Base-by-base conservation (phyloP, 2,329 filamentous ascomycete genomes). In the Talaromyces sp. region DNA sequence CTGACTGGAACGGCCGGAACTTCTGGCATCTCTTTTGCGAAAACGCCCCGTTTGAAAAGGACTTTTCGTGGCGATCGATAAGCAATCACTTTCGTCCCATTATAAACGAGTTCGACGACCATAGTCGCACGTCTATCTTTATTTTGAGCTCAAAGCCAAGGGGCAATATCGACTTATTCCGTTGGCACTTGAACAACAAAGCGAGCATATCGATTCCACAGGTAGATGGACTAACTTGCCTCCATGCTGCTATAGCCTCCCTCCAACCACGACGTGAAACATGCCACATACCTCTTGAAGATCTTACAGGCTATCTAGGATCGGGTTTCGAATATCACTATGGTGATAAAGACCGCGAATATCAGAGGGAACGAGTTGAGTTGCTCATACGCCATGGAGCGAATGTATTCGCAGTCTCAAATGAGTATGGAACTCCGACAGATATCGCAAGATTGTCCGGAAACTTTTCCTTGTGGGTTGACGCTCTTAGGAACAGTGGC, bases 11-110 rank as follows among this genome's bases (percentile, higher is more conserved):
- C 2, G 46, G 46, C 25, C 25, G 25, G 13, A 51, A 51, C 46
- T 51, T 51, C 46, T 51, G 46, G 46, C 46, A 51, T 51, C 21
- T 51, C 46, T 36, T 51, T 19, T 51, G 46, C 46, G 28, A 51
- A 11, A 9, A 35, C 28, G 22, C 17, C 46, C 28, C 10, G 11
- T 3, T 35, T 36, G 31, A 35, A 51, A 51, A 33, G 19, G 9
- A 35, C 2, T 51, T 17, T 35, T 19, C 25, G 3, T 35, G 31
- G 46, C 25, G 19, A 51, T 35, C 28, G 17, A 36, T 36, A 51
- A 35, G 46, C 22, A 19, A 19, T 36, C 15, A 41, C 43, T 46
- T 46, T 46, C 11, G 43, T 28, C 43, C 8, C 2, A 46, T 46
- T 46, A 10, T 46, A 46, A 46, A 46, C 5, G 43, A 46, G 19